A percentile compares a stretch with the other conserved stretches of the same genome.
phyloP scores from a whole-genome alignment of 1,284 basidiomycete genomes.

The Golubevia pallescens region DNA sequence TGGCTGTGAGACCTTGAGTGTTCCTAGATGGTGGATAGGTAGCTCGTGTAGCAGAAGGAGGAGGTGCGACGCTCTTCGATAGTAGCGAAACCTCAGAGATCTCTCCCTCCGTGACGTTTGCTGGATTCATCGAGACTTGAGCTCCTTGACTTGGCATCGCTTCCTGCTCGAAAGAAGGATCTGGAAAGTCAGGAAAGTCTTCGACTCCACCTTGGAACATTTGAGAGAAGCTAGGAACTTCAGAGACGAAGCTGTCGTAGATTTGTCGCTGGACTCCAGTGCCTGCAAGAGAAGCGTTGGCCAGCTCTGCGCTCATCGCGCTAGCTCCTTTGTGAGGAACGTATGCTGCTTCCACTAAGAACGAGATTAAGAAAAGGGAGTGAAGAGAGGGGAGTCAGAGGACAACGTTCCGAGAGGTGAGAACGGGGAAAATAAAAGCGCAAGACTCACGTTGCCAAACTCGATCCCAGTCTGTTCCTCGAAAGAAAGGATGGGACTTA shows the following conservation, averaged over 20 bases:
- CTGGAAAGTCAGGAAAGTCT: constrained; percentile 49
- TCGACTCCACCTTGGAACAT: constrained; percentile 42
- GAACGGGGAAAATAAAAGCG: background rate
- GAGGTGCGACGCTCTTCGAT: background rate
- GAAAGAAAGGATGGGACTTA: constrained; percentile 33
- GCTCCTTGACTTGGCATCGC: background rate
- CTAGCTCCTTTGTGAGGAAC: background rate
- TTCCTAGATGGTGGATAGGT: background rate
- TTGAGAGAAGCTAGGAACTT: constrained; percentile 35
- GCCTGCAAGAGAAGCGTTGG: background rate
- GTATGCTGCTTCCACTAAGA: background rate
- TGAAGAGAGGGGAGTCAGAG: background rate
- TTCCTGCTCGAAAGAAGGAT: constrained; percentile 12
- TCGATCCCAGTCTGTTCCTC: constrained; percentile 35
- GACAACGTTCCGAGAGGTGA: background rate
- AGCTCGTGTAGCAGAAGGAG: background rate
- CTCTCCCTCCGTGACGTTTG: background rate
- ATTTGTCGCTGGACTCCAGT: background rate
- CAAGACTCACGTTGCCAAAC: constrained; percentile 3
- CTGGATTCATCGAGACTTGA: background rate
- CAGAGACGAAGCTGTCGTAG: background rate
- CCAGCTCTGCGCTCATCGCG: background rate
- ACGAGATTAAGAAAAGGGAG: background rate
- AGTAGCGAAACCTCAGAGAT: background rate
- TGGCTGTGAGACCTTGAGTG: constrained; percentile 6